phyloP scores from a whole-genome alignment of 2,329 filamentous ascomycete species.

The Fusarium acutatum region DNA sequence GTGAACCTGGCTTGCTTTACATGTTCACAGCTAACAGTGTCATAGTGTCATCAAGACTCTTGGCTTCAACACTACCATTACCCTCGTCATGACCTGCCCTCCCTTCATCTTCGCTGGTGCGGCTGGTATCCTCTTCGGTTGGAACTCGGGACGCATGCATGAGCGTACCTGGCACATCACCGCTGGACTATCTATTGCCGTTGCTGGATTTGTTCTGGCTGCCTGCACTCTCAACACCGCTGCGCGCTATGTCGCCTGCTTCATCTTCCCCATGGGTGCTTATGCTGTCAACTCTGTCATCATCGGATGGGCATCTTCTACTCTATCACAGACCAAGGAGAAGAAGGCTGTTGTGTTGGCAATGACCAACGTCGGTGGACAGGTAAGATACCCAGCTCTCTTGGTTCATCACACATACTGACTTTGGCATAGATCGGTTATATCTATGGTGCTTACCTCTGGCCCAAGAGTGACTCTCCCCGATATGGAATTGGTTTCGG shows the following conservation, averaged over 20 bases:
- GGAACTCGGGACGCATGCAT: conserved; percentile 58
- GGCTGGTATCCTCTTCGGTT: conserved; percentile 56
- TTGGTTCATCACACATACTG: not conserved
- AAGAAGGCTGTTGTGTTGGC: conserved; percentile 59
- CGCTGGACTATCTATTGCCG: conserved; percentile 50
- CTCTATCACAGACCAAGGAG: conserved; percentile 57
- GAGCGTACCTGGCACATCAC: conserved; percentile 62
- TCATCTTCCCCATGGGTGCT: conserved; percentile 53
- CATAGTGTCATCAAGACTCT: conserved; percentile 57
- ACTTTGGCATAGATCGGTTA: conserved; percentile 48
- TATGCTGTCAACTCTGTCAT: conserved; percentile 58
- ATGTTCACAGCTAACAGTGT: not conserved
- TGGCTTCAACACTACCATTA: conserved; percentile 58
- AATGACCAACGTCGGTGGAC: conserved; percentile 59
- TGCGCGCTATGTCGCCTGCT: conserved; percentile 53
- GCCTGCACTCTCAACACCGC: conserved; percentile 49
- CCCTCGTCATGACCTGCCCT: conserved; percentile 61
- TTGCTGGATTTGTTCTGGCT: conserved; percentile 54
- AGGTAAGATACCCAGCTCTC: not conserved
- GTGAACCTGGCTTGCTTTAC: not conserved
- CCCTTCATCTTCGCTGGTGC: conserved; percentile 60
- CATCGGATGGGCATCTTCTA: conserved; percentile 56
- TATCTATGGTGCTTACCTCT: conserved; percentile 61
- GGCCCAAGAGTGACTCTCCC: conserved; percentile 55
- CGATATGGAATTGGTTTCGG: conserved; percentile 56